phyloP scores from a whole-genome alignment of 164 flowering plant genomes.

The Tetracentron sinense region DNA sequence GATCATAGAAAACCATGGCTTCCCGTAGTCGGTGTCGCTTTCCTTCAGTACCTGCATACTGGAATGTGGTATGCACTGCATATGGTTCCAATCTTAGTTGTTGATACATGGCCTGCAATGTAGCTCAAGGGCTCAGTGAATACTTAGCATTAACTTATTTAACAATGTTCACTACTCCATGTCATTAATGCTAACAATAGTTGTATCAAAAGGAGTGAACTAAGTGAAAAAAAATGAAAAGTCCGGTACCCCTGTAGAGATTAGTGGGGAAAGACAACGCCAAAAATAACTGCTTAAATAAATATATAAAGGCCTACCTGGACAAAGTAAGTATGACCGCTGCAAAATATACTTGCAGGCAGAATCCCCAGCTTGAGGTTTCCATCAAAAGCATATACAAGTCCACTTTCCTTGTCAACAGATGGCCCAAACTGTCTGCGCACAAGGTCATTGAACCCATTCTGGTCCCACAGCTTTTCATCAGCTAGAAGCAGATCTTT shows the following conservation, averaged over 20 bases:
- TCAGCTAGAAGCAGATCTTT: slow-evolving; percentile 76
- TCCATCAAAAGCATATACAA: slow-evolving; percentile 88
- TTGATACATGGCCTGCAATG: slow-evolving; percentile 72
- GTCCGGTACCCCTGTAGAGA: too few relatives aligned
- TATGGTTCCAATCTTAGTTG: slow-evolving; percentile 91
- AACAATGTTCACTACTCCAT: too few relatives aligned
- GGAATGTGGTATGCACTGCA: slow-evolving; percentile 98
- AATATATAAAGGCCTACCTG: slow-evolving; percentile 51
- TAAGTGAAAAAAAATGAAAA: not conserved
- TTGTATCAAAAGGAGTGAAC: too few relatives aligned
- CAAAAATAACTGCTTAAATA: slow-evolving; percentile 3
- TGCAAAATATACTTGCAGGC: slow-evolving; percentile 94
- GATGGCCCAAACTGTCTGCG: slow-evolving; percentile 78
- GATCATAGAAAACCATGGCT: slow-evolving; percentile 84
- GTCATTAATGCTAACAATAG: too few relatives aligned
- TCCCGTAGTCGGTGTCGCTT: slow-evolving; percentile 94
- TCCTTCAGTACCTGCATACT: slow-evolving; percentile 94
- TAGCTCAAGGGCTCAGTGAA: slow-evolving; percentile 5
- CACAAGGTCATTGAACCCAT: slow-evolving; percentile 84
- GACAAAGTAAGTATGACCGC: slow-evolving; percentile 97
- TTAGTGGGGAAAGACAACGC: not conserved
- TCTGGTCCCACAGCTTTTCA: slow-evolving; percentile 97
- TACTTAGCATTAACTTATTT: not conserved
- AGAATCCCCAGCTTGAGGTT: slow-evolving; percentile 79
- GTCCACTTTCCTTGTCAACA: slow-evolving; percentile 80